Conservation (phyloP, 179 eudicot genomes). For the Pouteria campechiana region DNA sequence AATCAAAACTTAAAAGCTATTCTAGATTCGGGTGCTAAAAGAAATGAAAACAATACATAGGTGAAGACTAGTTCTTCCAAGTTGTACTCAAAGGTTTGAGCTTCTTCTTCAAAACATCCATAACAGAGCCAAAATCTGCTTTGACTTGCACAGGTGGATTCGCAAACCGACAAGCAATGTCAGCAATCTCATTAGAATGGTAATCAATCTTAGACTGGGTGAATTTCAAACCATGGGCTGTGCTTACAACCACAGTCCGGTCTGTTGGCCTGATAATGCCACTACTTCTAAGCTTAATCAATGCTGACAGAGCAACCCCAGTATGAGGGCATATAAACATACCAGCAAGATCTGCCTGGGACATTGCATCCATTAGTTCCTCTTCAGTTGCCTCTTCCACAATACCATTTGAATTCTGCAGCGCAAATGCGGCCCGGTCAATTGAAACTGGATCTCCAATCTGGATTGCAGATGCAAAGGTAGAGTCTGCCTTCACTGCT, state of each 20-base stretch:
- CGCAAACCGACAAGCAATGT: conserved; percentile 60
- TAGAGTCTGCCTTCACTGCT: conserved; percentile 48
- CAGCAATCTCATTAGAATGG: conserved; percentile 57
- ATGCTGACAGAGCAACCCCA: conserved; percentile 74
- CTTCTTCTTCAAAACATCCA: conserved; percentile 76
- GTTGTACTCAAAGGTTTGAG: too few relatives aligned
- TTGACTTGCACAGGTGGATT: conserved; percentile 73
- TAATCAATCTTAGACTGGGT: conserved; percentile 80
- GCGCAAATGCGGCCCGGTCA: conserved; percentile 71
- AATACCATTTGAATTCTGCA: conserved; percentile 62
- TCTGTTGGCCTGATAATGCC: conserved; percentile 65
- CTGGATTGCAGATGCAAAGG: conserved; percentile 87
- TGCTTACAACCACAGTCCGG: conserved; percentile 86
- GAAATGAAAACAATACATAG: too few relatives aligned
- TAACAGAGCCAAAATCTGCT: conserved; percentile 75
- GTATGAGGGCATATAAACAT: conserved; percentile 96
- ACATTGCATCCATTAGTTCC: conserved; percentile 94
- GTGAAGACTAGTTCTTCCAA: too few relatives aligned
- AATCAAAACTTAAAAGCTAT: too few relatives aligned
- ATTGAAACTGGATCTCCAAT: conserved; percentile 89
- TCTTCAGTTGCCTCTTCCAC: conserved; percentile 95
- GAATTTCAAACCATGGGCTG: conserved; percentile 85
- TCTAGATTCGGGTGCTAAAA: too few relatives aligned
- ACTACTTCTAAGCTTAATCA: conserved; percentile 48
- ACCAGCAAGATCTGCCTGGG: conserved; percentile 83